These are phyloP conservation scores for Knoxdaviesia proteae DNA, from an alignment of 2,329 filamentous ascomycete genomes.

Conservation along the genomic window DNA sequence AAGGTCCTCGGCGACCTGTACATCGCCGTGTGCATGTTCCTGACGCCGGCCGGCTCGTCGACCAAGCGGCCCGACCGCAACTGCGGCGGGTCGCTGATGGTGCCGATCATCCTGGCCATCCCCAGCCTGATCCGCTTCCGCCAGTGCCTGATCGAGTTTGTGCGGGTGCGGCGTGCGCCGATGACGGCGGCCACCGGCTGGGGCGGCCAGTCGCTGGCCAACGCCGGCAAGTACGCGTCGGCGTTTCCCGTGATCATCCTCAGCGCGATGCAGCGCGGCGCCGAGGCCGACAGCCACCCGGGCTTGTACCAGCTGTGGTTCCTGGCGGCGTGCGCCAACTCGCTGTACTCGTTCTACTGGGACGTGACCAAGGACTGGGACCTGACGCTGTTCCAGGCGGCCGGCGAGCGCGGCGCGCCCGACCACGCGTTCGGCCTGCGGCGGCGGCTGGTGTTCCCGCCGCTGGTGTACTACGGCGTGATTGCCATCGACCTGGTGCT, in stretches of 20 bases:
- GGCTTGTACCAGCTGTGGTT: constrained; percentile 42
- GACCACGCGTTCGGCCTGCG: constrained; percentile 63
- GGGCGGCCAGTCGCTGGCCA: constrained; percentile 76
- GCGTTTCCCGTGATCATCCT: constrained; percentile 83
- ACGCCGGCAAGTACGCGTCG: constrained; percentile 85
- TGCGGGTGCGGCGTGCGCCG: constrained; percentile 42
- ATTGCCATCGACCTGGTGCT: constrained; percentile 62
- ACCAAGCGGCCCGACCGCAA: constrained; percentile 63
- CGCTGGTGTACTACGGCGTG: constrained; percentile 63
- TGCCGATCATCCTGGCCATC: constrained; percentile 66
- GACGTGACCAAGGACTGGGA: constrained; percentile 96
- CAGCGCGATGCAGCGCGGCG: constrained; percentile 48
- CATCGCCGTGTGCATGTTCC: constrained; percentile 80
- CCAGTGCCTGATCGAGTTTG: constrained; percentile 80
- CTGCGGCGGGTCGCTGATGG: constrained; percentile 59
- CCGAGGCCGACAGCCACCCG: constrained; percentile 16
- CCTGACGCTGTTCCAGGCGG: constrained; percentile 53
- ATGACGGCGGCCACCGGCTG: constrained; percentile 39
- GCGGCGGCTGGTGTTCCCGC: constrained; percentile 49
- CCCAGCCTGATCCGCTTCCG: constrained; percentile 73
- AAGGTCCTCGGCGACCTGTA: constrained; percentile 83
- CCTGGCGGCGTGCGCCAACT: constrained; percentile 58
- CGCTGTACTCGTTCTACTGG: constrained; percentile 95
- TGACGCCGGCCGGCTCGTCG: constrained; percentile 47
- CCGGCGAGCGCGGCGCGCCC: constrained; percentile 32